Percentiles rank a stretch among this genome's conserved stretches.
Evolutionary conservation across 1,139 yeast species (phyloP).

Genomic region (Yamadazyma taylorii): DNA sequence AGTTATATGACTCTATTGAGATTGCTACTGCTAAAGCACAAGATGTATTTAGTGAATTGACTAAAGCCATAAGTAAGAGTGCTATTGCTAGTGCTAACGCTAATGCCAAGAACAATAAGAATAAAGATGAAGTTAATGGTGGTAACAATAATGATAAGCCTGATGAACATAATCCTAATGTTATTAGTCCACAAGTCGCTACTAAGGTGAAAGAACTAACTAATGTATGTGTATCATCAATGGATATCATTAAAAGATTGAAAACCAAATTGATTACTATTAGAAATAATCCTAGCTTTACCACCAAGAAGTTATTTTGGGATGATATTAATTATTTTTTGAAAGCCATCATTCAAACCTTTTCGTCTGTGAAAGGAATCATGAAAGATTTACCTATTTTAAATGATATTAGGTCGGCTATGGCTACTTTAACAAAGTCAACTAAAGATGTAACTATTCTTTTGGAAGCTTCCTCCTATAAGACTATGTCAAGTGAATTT

Average conservation of each 20-base stretch:
- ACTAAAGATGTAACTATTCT: slow-evolving; percentile 88
- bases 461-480: slow-evolving; percentile 56
- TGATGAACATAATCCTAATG: slow-evolving; percentile 6
- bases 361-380: slow-evolving; percentile 81
- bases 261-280: slow-evolving; percentile 57
- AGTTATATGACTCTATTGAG: slow-evolving; percentile 70
- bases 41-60: slow-evolving; percentile 74
- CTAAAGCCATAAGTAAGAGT: slow-evolving; percentile 71
- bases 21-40: slow-evolving; percentile 78
- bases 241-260: slow-evolving; percentile 74
- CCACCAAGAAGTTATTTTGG: slow-evolving; percentile 70
- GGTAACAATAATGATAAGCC: neutral
- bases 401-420: slow-evolving; percentile 75
- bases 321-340: slow-evolving; percentile 84
- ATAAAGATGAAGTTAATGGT: neutral
- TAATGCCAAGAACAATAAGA: neutral
- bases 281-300: slow-evolving; percentile 48
- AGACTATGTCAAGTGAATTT: slow-evolving; percentile 30
- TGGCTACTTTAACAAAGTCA: slow-evolving; percentile 80
- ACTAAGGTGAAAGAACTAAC: slow-evolving; percentile 76
- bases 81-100: slow-evolving; percentile 45
- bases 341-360: slow-evolving; percentile 77
- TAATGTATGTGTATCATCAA: slow-evolving; percentile 72
- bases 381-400: slow-evolving; percentile 77
- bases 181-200: slow-evolving; percentile 41